phyloP scores from a whole-genome alignment of 805 yeast genomes.

The Metschnikowia bowlesiae region DNA sequence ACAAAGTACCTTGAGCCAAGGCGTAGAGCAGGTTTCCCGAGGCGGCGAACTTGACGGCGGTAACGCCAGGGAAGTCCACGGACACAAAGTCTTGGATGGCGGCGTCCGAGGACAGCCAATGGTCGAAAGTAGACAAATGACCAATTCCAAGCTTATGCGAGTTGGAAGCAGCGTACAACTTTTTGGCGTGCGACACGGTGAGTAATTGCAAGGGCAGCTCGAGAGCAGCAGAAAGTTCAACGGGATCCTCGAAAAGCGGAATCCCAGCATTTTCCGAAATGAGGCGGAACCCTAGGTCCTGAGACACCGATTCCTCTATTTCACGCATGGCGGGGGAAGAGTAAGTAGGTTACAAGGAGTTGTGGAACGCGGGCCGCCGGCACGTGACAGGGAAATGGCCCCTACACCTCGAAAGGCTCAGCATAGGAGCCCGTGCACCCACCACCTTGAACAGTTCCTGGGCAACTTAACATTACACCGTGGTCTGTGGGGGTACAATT shows the following conservation, averaged over 20 bases:
- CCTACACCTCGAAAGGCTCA: too few species aligned
- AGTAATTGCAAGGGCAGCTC: conserved; percentile 26
- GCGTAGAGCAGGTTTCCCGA: conserved; percentile 23
- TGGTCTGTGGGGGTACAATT: too few species aligned
- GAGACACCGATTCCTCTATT: conserved; percentile 22
- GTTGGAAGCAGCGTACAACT: conserved; percentile 38
- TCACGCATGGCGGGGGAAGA: conserved; percentile 4
- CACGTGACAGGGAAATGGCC: neutral
- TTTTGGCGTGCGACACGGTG: conserved; percentile 28
- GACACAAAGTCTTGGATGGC: conserved; percentile 4
- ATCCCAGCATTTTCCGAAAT: conserved; percentile 31
- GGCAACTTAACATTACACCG: too few species aligned
- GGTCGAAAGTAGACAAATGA: conserved; percentile 26
- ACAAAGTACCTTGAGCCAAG: conserved; percentile 19
- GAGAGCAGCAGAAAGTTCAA: conserved; percentile 21
- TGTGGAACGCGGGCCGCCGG: neutral
- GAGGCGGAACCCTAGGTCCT: conserved; percentile 45
- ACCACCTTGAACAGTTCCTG: too few species aligned
- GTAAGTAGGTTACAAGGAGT: neutral
- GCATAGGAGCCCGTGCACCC: too few species aligned
- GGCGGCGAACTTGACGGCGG: conserved; percentile 16
- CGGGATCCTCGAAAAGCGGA: conserved; percentile 22
- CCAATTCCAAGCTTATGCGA: conserved; percentile 32
- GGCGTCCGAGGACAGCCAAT: conserved; percentile 11
- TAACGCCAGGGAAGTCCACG: conserved; percentile 14